Evolutionary conservation across 495 filamentous ascomycete species (phyloP), one percentile per base, ranked within the genome.

Genomic region (Aspergillus avenaceus): DNA sequence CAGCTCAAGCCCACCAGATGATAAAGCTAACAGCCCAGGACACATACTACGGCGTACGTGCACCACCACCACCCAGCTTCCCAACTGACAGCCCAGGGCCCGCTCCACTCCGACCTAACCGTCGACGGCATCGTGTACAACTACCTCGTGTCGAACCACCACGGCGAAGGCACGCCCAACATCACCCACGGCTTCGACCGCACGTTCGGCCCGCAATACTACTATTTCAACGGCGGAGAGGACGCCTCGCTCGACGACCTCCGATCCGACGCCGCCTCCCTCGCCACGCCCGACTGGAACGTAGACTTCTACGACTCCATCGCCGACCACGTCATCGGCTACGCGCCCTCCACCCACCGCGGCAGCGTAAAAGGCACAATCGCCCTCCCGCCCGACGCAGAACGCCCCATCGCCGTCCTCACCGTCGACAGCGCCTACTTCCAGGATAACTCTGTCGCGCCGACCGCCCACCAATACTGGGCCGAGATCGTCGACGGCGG

Each of bases 101-200:
- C 77, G 2, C 52, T 78, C 2, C 77, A 82, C 59, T 78, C 77
- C 0, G 78, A 82, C 55, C 63, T 82, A 12, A 74, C 72, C 0
- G 79, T 82, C 12, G 79, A 82, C 50, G 77, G 77, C 4, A 81
- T 81, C 42, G 69, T 82, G 2, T 80, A 80, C 54, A 79, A 81
- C 55, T 72, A 70, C 40, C 52, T 68, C 22, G 76, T 80, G 2
- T 77, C 72, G 5, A 81, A 80, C 42, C 77, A 82, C 53, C 78
- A 82, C 41, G 76, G 77, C 12, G 77, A 77, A 43, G 75, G 73
- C 36, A 74, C 72, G 3, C 79, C 80, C 5, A 80, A 81, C 31
- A 81, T 83, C 53, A 82, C 79, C 0, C 51, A 77, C 53, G 80
- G 80, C 16, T 82, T 81, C 53, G 76, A 81, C 50, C 68, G 78